Conservation (phyloP, 1,284 basidiomycete species). For the Coriolopsis trogii region DNA sequence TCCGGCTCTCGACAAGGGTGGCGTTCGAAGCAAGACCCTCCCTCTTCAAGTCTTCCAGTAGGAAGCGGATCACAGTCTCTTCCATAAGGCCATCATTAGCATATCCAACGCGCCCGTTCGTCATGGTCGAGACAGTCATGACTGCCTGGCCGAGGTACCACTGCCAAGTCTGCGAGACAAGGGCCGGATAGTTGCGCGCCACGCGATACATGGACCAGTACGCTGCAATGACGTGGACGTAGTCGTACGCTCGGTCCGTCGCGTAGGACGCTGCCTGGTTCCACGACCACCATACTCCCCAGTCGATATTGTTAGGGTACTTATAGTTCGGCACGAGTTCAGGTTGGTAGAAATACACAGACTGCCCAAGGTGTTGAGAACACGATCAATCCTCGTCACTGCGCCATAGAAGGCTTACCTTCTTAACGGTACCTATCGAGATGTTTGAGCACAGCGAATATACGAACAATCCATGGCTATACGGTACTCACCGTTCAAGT, state of each 20-base stretch:
- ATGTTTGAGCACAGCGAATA: no score
- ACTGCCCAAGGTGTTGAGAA: slow-evolving; percentile 32
- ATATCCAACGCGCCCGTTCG: slow-evolving; percentile 48
- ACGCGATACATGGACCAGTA: slow-evolving; percentile 64
- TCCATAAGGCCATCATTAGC: slow-evolving; percentile 57
- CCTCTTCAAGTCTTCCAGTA: slow-evolving; percentile 55
- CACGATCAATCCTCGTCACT: neutral
- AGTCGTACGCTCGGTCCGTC: slow-evolving; percentile 60
- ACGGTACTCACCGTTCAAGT: slow-evolving; percentile 49
- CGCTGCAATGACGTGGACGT: slow-evolving; percentile 58
- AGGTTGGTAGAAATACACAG: slow-evolving; percentile 59
- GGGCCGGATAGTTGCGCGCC: slow-evolving; percentile 56
- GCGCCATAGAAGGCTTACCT: slow-evolving; percentile 34
- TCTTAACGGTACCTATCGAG: slow-evolving; percentile 50
- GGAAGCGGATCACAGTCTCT: slow-evolving; percentile 53
- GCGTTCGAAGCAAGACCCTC: slow-evolving; percentile 55
- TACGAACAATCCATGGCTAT: no score
- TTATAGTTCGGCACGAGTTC: slow-evolving; percentile 46
- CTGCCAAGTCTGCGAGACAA: slow-evolving; percentile 53
- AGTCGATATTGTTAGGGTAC: slow-evolving; percentile 53
- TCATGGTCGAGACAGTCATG: slow-evolving; percentile 51
- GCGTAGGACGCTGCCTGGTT: slow-evolving; percentile 51
- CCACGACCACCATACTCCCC: slow-evolving; percentile 65
- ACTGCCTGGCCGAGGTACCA: slow-evolving; percentile 63
- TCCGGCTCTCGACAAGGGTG: slow-evolving; percentile 48